A percentile compares a stretch with the other conserved stretches of the same genome.
These are phyloP conservation scores for Nemania diffusa DNA, from an alignment of 2,329 filamentous ascomycete species.

Conservation along the genomic window DNA sequence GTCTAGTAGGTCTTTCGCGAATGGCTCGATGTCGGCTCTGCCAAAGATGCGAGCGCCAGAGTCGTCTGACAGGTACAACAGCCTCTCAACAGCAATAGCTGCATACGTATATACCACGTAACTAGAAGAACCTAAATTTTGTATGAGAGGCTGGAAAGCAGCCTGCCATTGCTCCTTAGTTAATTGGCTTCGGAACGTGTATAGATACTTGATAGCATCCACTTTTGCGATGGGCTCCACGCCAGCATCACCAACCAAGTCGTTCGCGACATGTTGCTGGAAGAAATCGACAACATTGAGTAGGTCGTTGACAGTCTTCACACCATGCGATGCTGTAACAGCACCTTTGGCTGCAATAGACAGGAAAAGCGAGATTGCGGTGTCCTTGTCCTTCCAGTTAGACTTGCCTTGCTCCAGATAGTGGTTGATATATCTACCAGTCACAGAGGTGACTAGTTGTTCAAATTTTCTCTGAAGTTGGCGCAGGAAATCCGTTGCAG, in stretches of 20 bases:
- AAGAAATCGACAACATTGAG: constrained; percentile 96
- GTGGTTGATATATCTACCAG: constrained; percentile 85
- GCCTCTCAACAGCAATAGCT: constrained; percentile 94
- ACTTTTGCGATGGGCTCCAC: constrained; percentile 91
- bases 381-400: constrained; percentile 98
- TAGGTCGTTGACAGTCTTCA: constrained; percentile 87
- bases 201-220: constrained; percentile 97
- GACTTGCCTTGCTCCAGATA: constrained; percentile 82
- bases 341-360: constrained; percentile 93
- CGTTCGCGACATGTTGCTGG: constrained; percentile 89
- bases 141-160: constrained; percentile 88
- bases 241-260: constrained; percentile 76
- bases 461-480: constrained; percentile 92
- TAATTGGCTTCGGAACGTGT: constrained; percentile 95
- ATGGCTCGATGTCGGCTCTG: constrained; percentile 78
- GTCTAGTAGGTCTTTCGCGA: constrained; percentile 85
- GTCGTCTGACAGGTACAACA: constrained; percentile 83
- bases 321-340: constrained; percentile 87
- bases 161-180: constrained; percentile 92
- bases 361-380: constrained; percentile 95
- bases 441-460: constrained; percentile 83
- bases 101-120: constrained; percentile 99
- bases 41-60: constrained; percentile 82
- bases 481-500: constrained; percentile 92
- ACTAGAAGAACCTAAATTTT: constrained; percentile 87